phyloP scores from a whole-genome alignment of 2,329 filamentous ascomycete species.

The Alternaria novae-zelandiae region DNA sequence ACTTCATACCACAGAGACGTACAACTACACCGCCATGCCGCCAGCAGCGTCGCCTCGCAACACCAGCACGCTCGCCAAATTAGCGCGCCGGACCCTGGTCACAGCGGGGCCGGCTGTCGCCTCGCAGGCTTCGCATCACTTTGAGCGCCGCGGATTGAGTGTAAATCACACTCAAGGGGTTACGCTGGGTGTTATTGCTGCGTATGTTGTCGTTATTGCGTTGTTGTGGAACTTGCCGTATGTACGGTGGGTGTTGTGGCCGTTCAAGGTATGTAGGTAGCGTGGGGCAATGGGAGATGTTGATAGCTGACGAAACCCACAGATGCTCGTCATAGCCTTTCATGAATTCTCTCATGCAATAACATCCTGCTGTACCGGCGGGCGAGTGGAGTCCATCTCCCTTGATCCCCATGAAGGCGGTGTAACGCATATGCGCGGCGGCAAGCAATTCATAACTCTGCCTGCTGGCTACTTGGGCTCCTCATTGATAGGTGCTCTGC shows the following conservation, averaged over 20 bases:
- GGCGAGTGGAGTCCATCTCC: slow-evolving; percentile 74
- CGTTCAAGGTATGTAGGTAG: slow-evolving; percentile 69
- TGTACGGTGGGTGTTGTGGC: slow-evolving; percentile 76
- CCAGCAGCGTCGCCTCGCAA: slow-evolving; percentile 23
- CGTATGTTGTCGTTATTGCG: slow-evolving; percentile 75
- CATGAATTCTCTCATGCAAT: slow-evolving; percentile 81
- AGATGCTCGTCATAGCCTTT: slow-evolving; percentile 73
- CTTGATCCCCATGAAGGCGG: slow-evolving; percentile 79
- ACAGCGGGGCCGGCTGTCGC: slow-evolving; percentile 32
- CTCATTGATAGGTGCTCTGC: slow-evolving; percentile 75
- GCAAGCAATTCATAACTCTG: slow-evolving; percentile 72
- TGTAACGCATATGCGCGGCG: slow-evolving; percentile 78
- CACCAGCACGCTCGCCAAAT: slow-evolving; percentile 19
- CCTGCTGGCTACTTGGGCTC: slow-evolving; percentile 81
- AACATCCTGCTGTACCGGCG: slow-evolving; percentile 74
- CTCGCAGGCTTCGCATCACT: slow-evolving; percentile 30
- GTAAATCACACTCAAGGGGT: slow-evolving; percentile 73
- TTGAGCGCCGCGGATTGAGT: slow-evolving; percentile 62
- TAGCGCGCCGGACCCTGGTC: slow-evolving; percentile 38
- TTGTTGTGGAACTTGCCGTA: slow-evolving; percentile 82
- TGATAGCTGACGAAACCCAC: neutral
- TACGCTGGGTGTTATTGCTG: slow-evolving; percentile 73
- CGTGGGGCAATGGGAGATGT: neutral
- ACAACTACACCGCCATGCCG: slow-evolving; percentile 23
- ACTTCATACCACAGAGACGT: neutral